Percentiles rank a stretch among this genome's conserved stretches.
Evolutionary conservation across 2,329 filamentous ascomycete genomes (phyloP).

Genomic region (Eutypella sp.): DNA sequence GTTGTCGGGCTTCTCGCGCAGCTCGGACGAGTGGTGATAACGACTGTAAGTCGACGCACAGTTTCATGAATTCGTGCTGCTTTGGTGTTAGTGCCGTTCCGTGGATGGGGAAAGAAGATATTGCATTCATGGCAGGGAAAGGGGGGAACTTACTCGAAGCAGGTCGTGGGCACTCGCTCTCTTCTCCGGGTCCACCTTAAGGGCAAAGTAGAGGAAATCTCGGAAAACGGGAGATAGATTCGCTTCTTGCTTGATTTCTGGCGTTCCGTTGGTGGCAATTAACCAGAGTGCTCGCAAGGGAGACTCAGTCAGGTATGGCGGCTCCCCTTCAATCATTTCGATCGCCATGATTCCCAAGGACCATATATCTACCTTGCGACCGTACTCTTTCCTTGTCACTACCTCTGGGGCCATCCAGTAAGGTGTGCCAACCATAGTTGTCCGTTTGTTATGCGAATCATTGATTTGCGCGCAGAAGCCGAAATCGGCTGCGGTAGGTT

Average conservation of each 20-base stretch:
- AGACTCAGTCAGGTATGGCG: slow-evolving; percentile 92
- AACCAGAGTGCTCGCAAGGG: slow-evolving; percentile 89
- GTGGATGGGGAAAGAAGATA: neutral
- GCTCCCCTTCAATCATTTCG: slow-evolving; percentile 99
- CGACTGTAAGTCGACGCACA: slow-evolving; percentile 68
- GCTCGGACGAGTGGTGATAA: slow-evolving; percentile 83
- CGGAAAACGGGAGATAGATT: slow-evolving; percentile 75
- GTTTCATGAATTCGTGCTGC: slow-evolving; percentile 76
- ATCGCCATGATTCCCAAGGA: slow-evolving; percentile 98
- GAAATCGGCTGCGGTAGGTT: slow-evolving; percentile 68
- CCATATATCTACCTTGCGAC: slow-evolving; percentile 98
- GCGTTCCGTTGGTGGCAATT: slow-evolving; percentile 95
- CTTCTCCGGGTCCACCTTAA: slow-evolving; percentile 97
- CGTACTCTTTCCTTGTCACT: slow-evolving; percentile 95
- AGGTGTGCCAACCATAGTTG: slow-evolving; percentile 97
- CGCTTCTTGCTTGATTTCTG: slow-evolving; percentile 88
- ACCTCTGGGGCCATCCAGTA: slow-evolving; percentile 99
- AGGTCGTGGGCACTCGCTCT: slow-evolving; percentile 91
- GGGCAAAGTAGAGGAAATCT: slow-evolving; percentile 86
- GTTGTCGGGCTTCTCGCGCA: slow-evolving; percentile 76
- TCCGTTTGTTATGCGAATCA: slow-evolving; percentile 92
- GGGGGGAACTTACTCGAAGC: slow-evolving; percentile 64
- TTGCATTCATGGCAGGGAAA: slow-evolving; percentile 21
- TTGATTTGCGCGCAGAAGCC: slow-evolving; percentile 99
- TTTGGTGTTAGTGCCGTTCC: slow-evolving; percentile 14